Conservation (phyloP, 352 stramenopile genomes). For the Pythium phragmiticola region DNA sequence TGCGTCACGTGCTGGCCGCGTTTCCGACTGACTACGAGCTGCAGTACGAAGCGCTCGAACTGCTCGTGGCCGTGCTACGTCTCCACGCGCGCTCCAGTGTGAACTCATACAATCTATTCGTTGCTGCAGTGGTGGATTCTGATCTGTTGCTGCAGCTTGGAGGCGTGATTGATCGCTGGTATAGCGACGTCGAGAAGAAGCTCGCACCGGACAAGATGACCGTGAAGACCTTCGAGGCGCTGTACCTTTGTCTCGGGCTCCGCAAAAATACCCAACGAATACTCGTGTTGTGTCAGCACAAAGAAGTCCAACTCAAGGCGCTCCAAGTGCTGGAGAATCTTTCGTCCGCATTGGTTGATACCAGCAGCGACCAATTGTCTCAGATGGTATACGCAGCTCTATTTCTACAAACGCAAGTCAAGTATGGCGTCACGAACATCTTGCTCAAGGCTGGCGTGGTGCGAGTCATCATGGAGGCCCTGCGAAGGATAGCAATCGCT, state of each 20-base stretch:
- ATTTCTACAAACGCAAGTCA: slow-evolving; percentile 7
- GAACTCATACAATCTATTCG: not conserved
- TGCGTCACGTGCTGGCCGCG: slow-evolving; percentile 8
- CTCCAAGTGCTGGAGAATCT: not conserved
- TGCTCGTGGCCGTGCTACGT: slow-evolving; percentile 11
- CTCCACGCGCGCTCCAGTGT: not conserved
- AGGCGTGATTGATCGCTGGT: slow-evolving; percentile 5
- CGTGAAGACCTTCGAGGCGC: not conserved
- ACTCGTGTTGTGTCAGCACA: slow-evolving; percentile 12
- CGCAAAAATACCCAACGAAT: slow-evolving; percentile 6
- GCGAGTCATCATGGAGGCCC: not conserved
- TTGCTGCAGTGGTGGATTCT: slow-evolving; percentile 5
- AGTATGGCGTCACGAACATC: slow-evolving; percentile 14
- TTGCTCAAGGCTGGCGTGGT: slow-evolving; percentile 1
- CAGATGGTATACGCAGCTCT: not conserved
- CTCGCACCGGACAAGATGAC: not conserved
- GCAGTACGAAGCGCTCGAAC: slow-evolving; percentile 6
- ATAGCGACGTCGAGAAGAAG: not conserved
- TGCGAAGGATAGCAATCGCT: not conserved
- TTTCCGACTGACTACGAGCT: slow-evolving; percentile 14
- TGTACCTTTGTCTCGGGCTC: slow-evolving; percentile 18
- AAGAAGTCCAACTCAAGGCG: not conserved
- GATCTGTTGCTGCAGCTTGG: slow-evolving; percentile 14
- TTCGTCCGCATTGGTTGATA: not conserved
- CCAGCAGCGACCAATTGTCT: not conserved